These are phyloP conservation scores for Alternaria rosae DNA, from an alignment of 2,329 filamentous ascomycete species.

Conservation along the genomic window DNA sequence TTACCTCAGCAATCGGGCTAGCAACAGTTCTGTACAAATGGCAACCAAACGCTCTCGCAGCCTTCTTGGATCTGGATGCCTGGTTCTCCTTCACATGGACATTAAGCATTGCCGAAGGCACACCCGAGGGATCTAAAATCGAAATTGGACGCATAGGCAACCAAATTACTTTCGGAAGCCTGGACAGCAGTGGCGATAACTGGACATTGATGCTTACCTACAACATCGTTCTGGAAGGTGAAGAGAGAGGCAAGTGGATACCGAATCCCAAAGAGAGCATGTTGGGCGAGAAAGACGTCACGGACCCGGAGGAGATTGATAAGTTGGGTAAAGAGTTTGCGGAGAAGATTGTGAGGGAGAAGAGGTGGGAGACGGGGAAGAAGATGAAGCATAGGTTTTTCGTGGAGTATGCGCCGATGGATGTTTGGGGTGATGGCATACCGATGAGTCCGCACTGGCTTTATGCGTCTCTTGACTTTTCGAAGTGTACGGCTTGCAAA, in stretches of 20 bases:
- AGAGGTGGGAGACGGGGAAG: slow-evolving; percentile 27
- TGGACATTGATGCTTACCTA: slow-evolving; percentile 33
- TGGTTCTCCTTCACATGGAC: slow-evolving; percentile 37
- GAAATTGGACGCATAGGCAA: slow-evolving; percentile 33
- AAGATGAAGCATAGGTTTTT: slow-evolving; percentile 26
- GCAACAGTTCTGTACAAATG: slow-evolving; percentile 31
- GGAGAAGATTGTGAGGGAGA: slow-evolving; percentile 1
- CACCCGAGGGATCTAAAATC: slow-evolving; percentile 17
- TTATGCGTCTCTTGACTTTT: slow-evolving; percentile 20
- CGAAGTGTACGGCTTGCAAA: slow-evolving; percentile 22
- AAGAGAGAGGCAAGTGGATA: slow-evolving; percentile 22
- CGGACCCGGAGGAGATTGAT: slow-evolving; percentile 16
- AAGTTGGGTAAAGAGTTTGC: slow-evolving; percentile 8
- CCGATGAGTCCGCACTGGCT: slow-evolving; percentile 34
- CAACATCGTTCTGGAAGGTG: slow-evolving; percentile 14
- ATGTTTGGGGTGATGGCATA: slow-evolving; percentile 35
- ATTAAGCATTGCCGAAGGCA: slow-evolving; percentile 10
- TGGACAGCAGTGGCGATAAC: slow-evolving; percentile 24
- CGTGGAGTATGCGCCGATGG: slow-evolving; percentile 37
- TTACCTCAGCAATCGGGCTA: slow-evolving; percentile 21
- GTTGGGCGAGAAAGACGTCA: slow-evolving; percentile 24
- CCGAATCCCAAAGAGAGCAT: slow-evolving; percentile 32
- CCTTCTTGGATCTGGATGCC: slow-evolving; percentile 32
- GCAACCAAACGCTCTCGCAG: slow-evolving; percentile 25
- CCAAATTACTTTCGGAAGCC: slow-evolving; percentile 32